Evolutionary conservation across 306 rosid genomes (phyloP).

Genomic region (Quercus cerris): DNA sequence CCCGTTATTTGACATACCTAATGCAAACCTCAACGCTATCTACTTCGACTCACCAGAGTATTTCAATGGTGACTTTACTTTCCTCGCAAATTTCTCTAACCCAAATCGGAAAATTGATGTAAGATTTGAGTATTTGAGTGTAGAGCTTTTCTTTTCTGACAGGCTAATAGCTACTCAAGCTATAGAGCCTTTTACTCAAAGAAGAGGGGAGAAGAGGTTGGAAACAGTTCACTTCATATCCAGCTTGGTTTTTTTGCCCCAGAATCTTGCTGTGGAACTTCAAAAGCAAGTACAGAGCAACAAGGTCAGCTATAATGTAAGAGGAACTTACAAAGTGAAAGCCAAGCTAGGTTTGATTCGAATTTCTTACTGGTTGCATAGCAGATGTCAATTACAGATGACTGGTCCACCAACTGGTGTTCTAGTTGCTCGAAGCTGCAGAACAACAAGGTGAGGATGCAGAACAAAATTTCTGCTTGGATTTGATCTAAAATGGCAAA

Average conservation of each 20-base stretch:
- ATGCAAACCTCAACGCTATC: constrained; percentile 67
- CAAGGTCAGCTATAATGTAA: constrained; percentile 50
- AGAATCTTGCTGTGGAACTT: constrained; percentile 63
- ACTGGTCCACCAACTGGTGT: constrained; percentile 81
- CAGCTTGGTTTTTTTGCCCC: constrained; percentile 78
- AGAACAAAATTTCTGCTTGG: constrained; percentile 5
- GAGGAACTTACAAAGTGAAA: constrained; percentile 71
- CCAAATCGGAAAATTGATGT: constrained; percentile 63
- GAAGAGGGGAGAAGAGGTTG: constrained; percentile 53
- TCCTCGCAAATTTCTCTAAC: constrained; percentile 81
- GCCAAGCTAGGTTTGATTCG: constrained; percentile 59
- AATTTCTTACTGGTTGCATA: constrained; percentile 60
- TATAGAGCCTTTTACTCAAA: constrained; percentile 60
- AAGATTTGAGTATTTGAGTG: constrained; percentile 54
- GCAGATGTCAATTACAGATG: constrained; percentile 75
- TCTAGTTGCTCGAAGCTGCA: constrained; percentile 68
- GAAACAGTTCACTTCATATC: constrained; percentile 66
- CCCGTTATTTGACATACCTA: constrained; percentile 71
- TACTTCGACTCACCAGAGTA: constrained; percentile 75
- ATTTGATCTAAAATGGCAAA: constrained; percentile 13
- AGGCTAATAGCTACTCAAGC: constrained; percentile 66
- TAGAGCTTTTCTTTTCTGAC: constrained; percentile 67
- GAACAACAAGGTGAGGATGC: constrained; percentile 49
- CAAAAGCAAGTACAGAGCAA: constrained; percentile 66
- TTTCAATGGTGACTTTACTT: constrained; percentile 73